Evolutionary conservation across 257 asterid genomes (phyloP).

Genomic region (Rhazya stricta): DNA sequence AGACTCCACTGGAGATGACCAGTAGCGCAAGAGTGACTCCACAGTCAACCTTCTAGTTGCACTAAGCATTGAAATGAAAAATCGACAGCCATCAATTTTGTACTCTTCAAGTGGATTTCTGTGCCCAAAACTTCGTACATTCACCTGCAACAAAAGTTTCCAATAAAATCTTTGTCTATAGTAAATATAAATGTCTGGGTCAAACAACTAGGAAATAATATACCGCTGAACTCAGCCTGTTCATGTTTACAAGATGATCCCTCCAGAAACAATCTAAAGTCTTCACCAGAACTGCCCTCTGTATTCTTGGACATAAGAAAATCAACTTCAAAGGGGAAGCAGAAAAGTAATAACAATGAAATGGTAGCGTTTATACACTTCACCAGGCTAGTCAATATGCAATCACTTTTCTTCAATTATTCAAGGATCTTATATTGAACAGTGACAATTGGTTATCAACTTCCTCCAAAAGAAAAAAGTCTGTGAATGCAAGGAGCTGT

Average conservation of each 20-base stretch:
- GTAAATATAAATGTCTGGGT: not conserved
- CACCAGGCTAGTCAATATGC: not conserved
- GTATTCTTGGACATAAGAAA: conserved; percentile 15
- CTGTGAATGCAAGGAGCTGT: not conserved
- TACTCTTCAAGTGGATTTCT: conserved; percentile 97
- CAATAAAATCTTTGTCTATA: conserved; percentile 1
- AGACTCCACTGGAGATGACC: conserved; percentile 92
- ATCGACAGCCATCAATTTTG: conserved; percentile 97
- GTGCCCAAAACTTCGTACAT: conserved; percentile 90
- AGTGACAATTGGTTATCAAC: not conserved
- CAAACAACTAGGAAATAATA: conserved; percentile 1
- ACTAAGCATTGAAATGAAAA: conserved; percentile 94
- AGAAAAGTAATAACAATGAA: not conserved
- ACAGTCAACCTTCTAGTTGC: conserved; percentile 86
- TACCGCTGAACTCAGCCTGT: conserved; percentile 94
- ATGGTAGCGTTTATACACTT: not conserved
- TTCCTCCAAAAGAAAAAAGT: conserved; percentile 1
- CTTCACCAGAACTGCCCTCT: conserved; percentile 90
- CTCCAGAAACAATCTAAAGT: conserved; percentile 96
- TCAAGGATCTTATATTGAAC: not conserved
- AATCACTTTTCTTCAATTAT: not conserved
- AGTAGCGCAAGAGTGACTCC: conserved; percentile 76
- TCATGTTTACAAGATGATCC: conserved; percentile 99
- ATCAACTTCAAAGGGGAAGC: not conserved
- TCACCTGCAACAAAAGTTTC: conserved; percentile 49